Evolutionary conservation across 495 filamentous ascomycete genomes (phyloP).

Genomic region (Penicillium antarcticum): DNA sequence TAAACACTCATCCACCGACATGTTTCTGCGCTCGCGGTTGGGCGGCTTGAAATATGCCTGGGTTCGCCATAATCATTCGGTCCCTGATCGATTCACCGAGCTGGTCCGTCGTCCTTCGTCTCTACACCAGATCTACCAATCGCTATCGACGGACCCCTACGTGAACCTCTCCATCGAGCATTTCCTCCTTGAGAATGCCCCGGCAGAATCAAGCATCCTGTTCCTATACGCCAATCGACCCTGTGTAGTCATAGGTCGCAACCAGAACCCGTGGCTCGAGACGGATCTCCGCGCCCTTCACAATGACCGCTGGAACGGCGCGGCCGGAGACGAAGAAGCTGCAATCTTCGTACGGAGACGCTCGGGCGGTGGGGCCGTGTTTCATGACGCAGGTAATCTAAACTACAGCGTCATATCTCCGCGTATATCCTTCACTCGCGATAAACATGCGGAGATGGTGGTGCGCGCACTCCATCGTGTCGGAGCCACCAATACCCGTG

Average conservation of each 20-base stretch:
- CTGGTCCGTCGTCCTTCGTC: slow-evolving; percentile 37
- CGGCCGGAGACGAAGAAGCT: slow-evolving; percentile 25
- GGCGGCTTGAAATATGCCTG: background rate
- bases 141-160: slow-evolving; percentile 69
- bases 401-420: slow-evolving; percentile 93
- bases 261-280: slow-evolving; percentile 97
- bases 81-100: slow-evolving; percentile 39
- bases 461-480: slow-evolving; percentile 63
- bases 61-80: slow-evolving; percentile 34
- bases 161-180: slow-evolving; percentile 96
- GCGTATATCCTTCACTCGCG: slow-evolving; percentile 65
- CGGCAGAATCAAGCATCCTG: slow-evolving; percentile 66
- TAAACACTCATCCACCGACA: slow-evolving; percentile 8
- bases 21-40: slow-evolving; percentile 20
- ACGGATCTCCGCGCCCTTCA: slow-evolving; percentile 64
- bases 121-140: slow-evolving; percentile 74
- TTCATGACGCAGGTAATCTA: slow-evolving; percentile 86
- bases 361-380: slow-evolving; percentile 88
- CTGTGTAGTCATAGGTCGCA: slow-evolving; percentile 85
- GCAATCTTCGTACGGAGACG: slow-evolving; percentile 73
- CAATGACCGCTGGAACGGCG: slow-evolving; percentile 24
- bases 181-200: slow-evolving; percentile 71
- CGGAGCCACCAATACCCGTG: slow-evolving; percentile 51
- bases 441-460: slow-evolving; percentile 90
- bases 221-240: slow-evolving; percentile 87